Evolutionary conservation across 2,329 filamentous ascomycete species (phyloP), one percentile per base, ranked within the genome.

Genomic region (Verticillium nubilum): DNA sequence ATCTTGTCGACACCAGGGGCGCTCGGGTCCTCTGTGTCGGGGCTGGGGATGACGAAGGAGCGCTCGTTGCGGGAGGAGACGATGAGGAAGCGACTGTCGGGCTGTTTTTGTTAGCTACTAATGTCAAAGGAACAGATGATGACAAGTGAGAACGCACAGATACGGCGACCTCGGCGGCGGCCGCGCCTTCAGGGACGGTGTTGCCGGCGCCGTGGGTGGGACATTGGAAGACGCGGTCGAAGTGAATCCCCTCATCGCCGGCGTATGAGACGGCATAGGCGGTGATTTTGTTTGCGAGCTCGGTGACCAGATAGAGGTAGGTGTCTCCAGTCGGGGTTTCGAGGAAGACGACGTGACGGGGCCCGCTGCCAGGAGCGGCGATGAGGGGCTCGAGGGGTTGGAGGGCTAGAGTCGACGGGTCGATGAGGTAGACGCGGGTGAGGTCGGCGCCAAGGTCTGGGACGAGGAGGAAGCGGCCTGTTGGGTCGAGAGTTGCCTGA

Each of bases 361-460:
- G 89, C 0, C 89, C 89, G 37, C 79, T 82, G 17, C 86, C 87
- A 2, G 79, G 64, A 33, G 75, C 63, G 57, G 79, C 70, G 35
- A 72, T 63, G 35, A 83, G 71, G 7, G 81, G 76, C 6, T 69
- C 63, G 23, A 73, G 64, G 25, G 73, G 67, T 27, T 76, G 77
- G 62, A 77, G 71, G 19, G 67, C 67, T 7, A 83, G 73, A 31
- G 79, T 76, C 6, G 73, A 67, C 53, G 78, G 77, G 63, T 84
- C 72, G 66, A 88, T 77, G 58, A 73, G 67, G 69, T 83, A 90
- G 59, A 76, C 72, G 63, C 83, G 85, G 54, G 90, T 71, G 6
- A 84, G 66, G 65, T 91, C 88, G 59, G 82, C 78, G 47, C 88
- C 85, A 5, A 92, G 78, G 65, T 91, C 88, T 1, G 87, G 86